Evolutionary conservation across 495 filamentous ascomycete genomes (phyloP).

Genomic region (Lasiosphaeria miniovina): DNA sequence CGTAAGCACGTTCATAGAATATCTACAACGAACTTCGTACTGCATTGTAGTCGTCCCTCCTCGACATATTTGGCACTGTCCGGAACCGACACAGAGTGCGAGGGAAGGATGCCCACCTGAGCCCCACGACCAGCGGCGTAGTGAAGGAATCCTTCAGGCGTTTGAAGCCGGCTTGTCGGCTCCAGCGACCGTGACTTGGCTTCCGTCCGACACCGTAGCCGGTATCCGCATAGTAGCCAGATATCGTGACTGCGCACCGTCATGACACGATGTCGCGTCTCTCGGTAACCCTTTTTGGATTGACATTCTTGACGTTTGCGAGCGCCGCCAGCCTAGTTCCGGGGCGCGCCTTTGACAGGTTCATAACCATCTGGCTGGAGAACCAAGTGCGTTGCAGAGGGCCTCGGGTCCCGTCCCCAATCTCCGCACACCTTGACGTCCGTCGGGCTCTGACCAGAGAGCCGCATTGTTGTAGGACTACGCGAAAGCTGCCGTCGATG

Average conservation of each 20-base stretch:
- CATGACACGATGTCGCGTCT: conserved; percentile 17
- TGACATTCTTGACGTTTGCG: conserved; percentile 10
- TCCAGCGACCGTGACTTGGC: neutral
- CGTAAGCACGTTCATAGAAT: no score
- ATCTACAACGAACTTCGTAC: no score
- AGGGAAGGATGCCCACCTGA: no score
- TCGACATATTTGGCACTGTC: no score
- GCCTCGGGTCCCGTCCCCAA: no score
- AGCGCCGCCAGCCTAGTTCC: conserved; percentile 32
- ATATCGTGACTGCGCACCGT: conserved; percentile 1
- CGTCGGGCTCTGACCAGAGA: neutral
- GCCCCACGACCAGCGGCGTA: no score
- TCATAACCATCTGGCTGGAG: conserved; percentile 70
- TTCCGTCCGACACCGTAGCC: neutral
- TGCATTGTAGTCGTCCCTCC: no score
- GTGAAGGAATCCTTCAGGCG: no score
- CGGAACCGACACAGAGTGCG: no score
- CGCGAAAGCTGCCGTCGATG: conserved; percentile 46
- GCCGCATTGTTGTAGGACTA: conserved; percentile 47
- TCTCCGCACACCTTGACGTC: neutral
- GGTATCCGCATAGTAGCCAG: neutral
- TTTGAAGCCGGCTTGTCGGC: no score
- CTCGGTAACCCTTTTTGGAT: conserved; percentile 37
- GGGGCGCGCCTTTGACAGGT: conserved; percentile 62
- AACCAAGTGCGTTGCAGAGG: conserved; percentile 46